Base-by-base conservation (phyloP, 441 rosid species). In the Jatropha podagrica region DNA sequence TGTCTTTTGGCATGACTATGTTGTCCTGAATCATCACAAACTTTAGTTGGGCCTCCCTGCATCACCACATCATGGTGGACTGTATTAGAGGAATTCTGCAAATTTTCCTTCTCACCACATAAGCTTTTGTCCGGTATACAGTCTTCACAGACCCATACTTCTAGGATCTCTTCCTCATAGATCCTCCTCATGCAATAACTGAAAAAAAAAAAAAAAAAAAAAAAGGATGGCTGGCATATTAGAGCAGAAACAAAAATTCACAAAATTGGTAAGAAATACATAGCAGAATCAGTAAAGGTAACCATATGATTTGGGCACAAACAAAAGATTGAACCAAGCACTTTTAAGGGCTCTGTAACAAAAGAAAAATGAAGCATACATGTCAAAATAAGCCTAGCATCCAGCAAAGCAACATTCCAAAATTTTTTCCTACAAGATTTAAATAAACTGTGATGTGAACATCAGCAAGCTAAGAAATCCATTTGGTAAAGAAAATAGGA, bases 141-240 rank as follows among this genome's bases (percentile, higher is more conserved):
- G 58, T 17, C 76, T 77, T 87, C 81, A 80, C 91, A 86, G 66
- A 68, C n/a, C 92, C 92, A 89, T 61, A 40, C 55, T n/a, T 80
- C 63, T 2, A 78, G 82, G 46, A 64, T 10, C 7, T 54, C 71
- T 5, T 0, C 10, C 7, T 41, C 11, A 20, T 2, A 0, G 10
- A 6, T 12, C 44, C 18, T 40, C 85, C 18, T 40, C 85, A 81
- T 83, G 82, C 95, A 87, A 63, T 86, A 85, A 73, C 95, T 90
- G 76, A 68, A 76, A 77, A 55, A 44, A 44, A 23, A 6, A 44
- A 27, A 20, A 68, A 76, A 77, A 55, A 44, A 44, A 23, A 6
- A 44, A 27, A 20, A 65, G 26, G 65, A 71, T 56, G 4, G 4
- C 26, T 3, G 49, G 10, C 48, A 63, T 18, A 58, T 44, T 49